Percentiles rank a stretch among this genome's conserved stretches.
Evolutionary conservation across 805 yeast genomes (phyloP).

Genomic region (Starmera pachycereana): DNA sequence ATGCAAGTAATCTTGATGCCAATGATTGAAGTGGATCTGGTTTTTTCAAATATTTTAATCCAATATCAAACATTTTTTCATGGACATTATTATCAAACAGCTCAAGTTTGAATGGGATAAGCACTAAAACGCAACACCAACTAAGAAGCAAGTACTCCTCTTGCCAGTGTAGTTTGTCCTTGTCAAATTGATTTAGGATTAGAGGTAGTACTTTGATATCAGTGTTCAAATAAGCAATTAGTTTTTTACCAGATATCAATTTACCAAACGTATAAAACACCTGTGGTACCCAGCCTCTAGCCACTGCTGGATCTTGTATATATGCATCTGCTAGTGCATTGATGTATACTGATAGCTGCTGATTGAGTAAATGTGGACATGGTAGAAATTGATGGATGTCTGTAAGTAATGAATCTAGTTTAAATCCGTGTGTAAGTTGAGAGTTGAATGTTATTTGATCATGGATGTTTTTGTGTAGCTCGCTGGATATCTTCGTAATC

Average conservation of each 20-base stretch:
- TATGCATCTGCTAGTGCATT: conserved; percentile 20
- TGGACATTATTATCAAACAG: conserved; percentile 24
- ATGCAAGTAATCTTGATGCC: conserved; percentile 20
- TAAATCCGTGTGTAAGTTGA: neutral
- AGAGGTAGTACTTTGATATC: conserved; percentile 40
- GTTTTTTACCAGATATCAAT: conserved; percentile 53
- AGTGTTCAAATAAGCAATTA: conserved; percentile 49
- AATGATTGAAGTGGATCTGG: conserved; percentile 33
- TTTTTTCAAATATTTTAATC: conserved; percentile 22
- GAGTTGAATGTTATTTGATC: conserved; percentile 1
- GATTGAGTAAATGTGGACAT: conserved; percentile 41
- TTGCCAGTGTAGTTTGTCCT: conserved; percentile 28
- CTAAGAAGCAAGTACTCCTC: conserved; percentile 40
- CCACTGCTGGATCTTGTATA: conserved; percentile 4
- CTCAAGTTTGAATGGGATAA: conserved; percentile 64
- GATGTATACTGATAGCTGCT: conserved; percentile 25
- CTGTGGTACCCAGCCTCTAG: conserved; percentile 9
- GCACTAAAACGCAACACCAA: conserved; percentile 62
- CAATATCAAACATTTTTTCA: conserved; percentile 25
- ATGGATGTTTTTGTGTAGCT: conserved; percentile 10
- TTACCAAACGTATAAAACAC: conserved; percentile 53
- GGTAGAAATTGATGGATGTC: conserved; percentile 42
- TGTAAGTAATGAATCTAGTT: conserved; percentile 6
- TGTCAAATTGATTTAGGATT: conserved; percentile 20
- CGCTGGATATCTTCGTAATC: conserved; percentile 19